Percentiles rank a stretch among this genome's conserved stretches.
Conservation (phyloP, 2,329 filamentous ascomycete genomes). For the Periconia sp. region DNA sequence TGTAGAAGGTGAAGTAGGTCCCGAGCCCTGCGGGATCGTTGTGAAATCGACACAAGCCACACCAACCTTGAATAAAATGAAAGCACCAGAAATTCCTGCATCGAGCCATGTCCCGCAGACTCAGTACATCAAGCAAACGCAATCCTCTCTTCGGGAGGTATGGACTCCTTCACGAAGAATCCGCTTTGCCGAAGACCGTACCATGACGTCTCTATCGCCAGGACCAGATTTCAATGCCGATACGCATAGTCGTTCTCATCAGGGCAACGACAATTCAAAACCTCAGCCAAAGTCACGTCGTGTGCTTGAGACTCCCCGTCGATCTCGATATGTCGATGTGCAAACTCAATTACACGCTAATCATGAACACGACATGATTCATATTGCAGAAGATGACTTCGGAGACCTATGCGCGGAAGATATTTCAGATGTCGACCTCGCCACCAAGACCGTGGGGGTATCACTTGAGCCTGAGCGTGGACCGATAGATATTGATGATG, state of each 20-base stretch:
- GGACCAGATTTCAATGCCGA: constrained; percentile 15
- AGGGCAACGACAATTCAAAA: constrained; percentile 1
- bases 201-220: constrained; percentile 19
- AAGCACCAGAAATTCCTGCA: constrained; percentile 10
- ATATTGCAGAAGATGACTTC: constrained; percentile 28
- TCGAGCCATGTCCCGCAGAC: constrained; percentile 36
- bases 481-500: constrained; percentile 20
- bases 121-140: constrained; percentile 41
- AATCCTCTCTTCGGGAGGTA: constrained; percentile 29
- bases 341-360: constrained; percentile 8
- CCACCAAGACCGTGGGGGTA: constrained; percentile 28
- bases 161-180: constrained; percentile 36
- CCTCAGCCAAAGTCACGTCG: constrained; percentile 22
- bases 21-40: constrained; percentile 23
- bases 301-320: constrained; percentile 32
- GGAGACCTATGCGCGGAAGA: constrained; percentile 38
- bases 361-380: constrained; percentile 12
- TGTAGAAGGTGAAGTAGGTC: constrained; percentile 14
- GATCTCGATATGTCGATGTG: constrained; percentile 12
- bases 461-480: constrained; percentile 20
- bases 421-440: constrained; percentile 27
- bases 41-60: constrained; percentile 40
- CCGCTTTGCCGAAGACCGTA: constrained; percentile 28
- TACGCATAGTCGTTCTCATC: constrained; percentile 1
- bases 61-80: constrained; percentile 21